Evolutionary conservation across 1,284 basidiomycete genomes (phyloP).

Genomic region (Austroboletus niveus): DNA sequence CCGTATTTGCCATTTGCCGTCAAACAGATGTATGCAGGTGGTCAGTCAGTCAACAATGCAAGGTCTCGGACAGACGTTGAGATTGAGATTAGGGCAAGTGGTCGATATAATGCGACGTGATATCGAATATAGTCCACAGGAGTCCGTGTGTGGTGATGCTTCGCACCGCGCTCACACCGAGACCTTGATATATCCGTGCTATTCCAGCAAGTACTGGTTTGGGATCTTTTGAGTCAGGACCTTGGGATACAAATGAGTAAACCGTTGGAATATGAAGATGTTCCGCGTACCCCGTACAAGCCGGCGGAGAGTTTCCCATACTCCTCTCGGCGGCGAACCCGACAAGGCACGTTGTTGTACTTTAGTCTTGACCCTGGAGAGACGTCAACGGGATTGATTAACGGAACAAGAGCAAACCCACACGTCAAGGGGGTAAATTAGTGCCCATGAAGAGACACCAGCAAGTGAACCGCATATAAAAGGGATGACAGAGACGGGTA

Average conservation of each 20-base stretch:
- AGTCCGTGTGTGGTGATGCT: constrained; percentile 83
- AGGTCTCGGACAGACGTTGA: constrained; percentile 2
- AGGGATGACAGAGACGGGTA: constrained; percentile 74
- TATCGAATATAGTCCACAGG: constrained; percentile 81
- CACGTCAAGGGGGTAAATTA: constrained; percentile 86
- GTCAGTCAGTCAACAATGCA: constrained; percentile 9
- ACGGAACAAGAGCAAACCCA: constrained; percentile 37
- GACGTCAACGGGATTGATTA: background rate
- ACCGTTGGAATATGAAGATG: background rate
- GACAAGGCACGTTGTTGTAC: constrained; percentile 87
- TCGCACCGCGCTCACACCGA: constrained; percentile 80
- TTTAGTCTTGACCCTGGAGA: constrained; percentile 84
- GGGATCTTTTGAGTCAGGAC: constrained; percentile 70
- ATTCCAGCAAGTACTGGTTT: constrained; percentile 70
- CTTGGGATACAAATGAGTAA: constrained; percentile 37
- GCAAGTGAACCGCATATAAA: constrained; percentile 84
- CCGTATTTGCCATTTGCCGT: constrained; percentile 6
- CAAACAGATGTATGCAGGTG: constrained; percentile 15
- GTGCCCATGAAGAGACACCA: constrained; percentile 80
- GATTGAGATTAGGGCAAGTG: constrained; percentile 45
- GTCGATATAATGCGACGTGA: constrained; percentile 74
- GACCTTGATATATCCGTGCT: constrained; percentile 76
- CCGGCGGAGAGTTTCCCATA: constrained; percentile 71
- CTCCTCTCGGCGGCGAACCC: constrained; percentile 64
- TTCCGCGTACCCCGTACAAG: constrained; percentile 64